These are phyloP conservation scores for Penicillium riverlandense DNA, from an alignment of 495 filamentous ascomycete genomes.

Conservation along the genomic window DNA sequence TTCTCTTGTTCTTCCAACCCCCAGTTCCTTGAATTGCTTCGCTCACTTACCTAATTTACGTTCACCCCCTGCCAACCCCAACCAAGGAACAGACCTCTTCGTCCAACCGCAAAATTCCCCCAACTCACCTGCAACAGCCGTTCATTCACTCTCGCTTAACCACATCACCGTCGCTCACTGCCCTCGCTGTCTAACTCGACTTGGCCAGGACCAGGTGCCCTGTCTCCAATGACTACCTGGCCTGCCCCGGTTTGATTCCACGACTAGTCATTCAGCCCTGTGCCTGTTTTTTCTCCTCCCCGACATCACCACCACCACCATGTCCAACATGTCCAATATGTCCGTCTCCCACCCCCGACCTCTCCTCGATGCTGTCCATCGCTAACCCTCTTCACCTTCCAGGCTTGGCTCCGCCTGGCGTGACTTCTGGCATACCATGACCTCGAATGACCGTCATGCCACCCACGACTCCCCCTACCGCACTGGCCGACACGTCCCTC, in stretches of 20 bases:
- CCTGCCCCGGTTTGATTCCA: no score
- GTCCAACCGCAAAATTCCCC: no score
- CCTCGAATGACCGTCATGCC: constrained; percentile 69
- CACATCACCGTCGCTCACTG: no score
- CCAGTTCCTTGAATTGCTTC: no score
- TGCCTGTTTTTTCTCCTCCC: background rate
- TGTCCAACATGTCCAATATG: constrained; percentile 19
- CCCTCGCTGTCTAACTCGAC: no score
- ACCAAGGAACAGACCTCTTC: no score
- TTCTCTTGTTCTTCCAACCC: no score
- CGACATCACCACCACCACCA: background rate
- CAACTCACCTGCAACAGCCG: no score
- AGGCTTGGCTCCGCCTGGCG: constrained; percentile 60
- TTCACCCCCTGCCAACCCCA: no score
- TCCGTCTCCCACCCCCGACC: constrained; percentile 5
- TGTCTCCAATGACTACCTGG: no score
- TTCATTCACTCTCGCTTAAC: background rate
- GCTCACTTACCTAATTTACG: no score
- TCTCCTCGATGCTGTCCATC: background rate
- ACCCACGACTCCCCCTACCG: constrained; percentile 81
- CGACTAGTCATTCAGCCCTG: background rate
- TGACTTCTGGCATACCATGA: constrained; percentile 97
- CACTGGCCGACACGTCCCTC: constrained; percentile 71
- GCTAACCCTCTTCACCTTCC: constrained; percentile 2
- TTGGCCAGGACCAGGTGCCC: no score